A percentile compares a stretch with the other conserved stretches of the same genome.
These are phyloP conservation scores for Ogataea polymorpha DNA, from an alignment of 805 yeast genomes.

Conservation along the genomic window DNA sequence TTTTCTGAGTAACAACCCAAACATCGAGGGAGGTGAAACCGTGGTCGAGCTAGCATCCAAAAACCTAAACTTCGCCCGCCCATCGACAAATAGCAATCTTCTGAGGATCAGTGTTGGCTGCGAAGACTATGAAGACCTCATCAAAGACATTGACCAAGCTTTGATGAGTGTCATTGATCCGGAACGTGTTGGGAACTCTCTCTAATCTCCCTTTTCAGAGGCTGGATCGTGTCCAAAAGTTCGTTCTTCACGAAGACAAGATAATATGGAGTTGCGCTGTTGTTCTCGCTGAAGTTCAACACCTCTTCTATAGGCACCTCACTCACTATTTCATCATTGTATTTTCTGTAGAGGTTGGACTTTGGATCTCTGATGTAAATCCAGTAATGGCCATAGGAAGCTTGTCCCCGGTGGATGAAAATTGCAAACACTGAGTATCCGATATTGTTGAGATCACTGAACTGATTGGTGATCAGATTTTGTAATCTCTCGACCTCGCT, in stretches of 20 bases:
- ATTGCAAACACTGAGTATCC: slow-evolving; percentile 88
- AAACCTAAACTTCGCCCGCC: slow-evolving; percentile 30
- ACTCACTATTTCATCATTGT: slow-evolving; percentile 93
- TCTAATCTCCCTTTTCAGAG: slow-evolving; percentile 50
- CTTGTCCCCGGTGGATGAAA: slow-evolving; percentile 94
- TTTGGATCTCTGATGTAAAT: slow-evolving; percentile 80
- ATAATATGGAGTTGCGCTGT: slow-evolving; percentile 93
- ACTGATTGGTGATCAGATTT: slow-evolving; percentile 53
- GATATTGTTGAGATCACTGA: slow-evolving; percentile 52
- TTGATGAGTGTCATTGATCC: slow-evolving; percentile 23
- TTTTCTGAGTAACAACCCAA: slow-evolving; percentile 47
- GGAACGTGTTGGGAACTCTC: slow-evolving; percentile 1
- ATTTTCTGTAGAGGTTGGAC: slow-evolving; percentile 71
- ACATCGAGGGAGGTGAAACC: slow-evolving; percentile 48
- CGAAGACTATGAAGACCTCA: slow-evolving; percentile 49
- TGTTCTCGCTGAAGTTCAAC: slow-evolving; percentile 59
- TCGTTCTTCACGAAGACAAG: slow-evolving; percentile 77
- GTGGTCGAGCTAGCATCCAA: slow-evolving; percentile 44
- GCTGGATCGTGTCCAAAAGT: slow-evolving; percentile 54
- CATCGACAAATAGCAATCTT: slow-evolving; percentile 26
- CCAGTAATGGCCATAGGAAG: slow-evolving; percentile 97
- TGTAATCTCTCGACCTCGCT: slow-evolving; percentile 44
- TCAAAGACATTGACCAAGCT: slow-evolving; percentile 45
- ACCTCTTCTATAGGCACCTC: slow-evolving; percentile 69
- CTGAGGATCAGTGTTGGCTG: slow-evolving; percentile 52